These are phyloP conservation scores for Exidia glandulosa DNA, from an alignment of 768 basidiomycete species.

Conservation along the genomic window DNA sequence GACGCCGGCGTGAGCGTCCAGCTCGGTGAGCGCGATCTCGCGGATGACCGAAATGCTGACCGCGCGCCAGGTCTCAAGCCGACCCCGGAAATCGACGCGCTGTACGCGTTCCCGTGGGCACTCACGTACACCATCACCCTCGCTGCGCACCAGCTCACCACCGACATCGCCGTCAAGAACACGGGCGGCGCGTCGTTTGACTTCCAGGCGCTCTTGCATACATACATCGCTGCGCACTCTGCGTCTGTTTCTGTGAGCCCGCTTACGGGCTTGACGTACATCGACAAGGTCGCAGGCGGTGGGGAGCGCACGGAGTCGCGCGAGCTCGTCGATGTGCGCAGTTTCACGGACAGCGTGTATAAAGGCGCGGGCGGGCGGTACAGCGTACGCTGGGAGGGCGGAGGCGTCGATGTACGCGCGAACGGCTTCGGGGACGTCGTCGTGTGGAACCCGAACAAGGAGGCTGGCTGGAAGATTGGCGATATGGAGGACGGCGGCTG, in stretches of 20 bases:
- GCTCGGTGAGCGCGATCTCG: constrained; percentile 43
- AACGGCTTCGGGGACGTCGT: constrained; percentile 67
- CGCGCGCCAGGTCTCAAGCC: constrained; percentile 64
- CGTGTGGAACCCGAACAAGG: constrained; percentile 87
- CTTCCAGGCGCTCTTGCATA: constrained; percentile 92
- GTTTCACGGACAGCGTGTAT: constrained; percentile 68
- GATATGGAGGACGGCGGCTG: constrained; percentile 91
- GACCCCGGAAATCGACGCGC: constrained; percentile 40
- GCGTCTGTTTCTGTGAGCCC: constrained; percentile 49
- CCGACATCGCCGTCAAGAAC: constrained; percentile 75
- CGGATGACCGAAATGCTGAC: background rate
- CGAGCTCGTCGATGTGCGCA: constrained; percentile 51
- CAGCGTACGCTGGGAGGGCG: constrained; percentile 47
- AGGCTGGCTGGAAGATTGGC: constrained; percentile 55
- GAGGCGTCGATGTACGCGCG: constrained; percentile 41
- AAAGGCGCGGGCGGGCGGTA: constrained; percentile 49
- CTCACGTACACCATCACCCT: constrained; percentile 79
- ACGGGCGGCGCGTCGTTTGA: constrained; percentile 31
- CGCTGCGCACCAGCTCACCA: constrained; percentile 57
- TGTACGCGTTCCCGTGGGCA: constrained; percentile 56
- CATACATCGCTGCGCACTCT: constrained; percentile 65
- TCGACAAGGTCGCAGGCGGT: constrained; percentile 50
- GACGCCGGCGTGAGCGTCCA: constrained; percentile 62
- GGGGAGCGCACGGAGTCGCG: constrained; percentile 53
- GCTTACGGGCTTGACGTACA: constrained; percentile 53